Evolutionary conservation across 2,329 filamentous ascomycete species (phyloP).

Genomic region (Decorospora gaudefroyi): DNA sequence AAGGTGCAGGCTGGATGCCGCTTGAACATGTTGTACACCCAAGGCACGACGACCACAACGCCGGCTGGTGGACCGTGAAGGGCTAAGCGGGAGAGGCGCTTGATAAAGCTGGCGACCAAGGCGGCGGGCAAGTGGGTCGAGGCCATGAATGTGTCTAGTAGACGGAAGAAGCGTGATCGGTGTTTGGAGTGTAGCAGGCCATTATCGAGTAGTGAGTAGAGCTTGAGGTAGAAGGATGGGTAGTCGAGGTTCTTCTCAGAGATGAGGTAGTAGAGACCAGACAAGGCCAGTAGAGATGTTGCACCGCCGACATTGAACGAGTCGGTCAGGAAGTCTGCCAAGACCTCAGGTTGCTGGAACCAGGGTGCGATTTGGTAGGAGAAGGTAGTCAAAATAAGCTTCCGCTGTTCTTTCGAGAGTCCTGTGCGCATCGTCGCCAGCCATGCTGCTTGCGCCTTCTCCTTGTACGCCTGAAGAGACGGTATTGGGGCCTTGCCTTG

Average conservation of each 20-base stretch:
- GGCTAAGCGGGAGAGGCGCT: constrained; percentile 81
- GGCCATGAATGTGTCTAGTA: constrained; percentile 85
- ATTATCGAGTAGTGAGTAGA: constrained; percentile 88
- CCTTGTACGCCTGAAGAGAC: constrained; percentile 73
- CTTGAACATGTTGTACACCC: constrained; percentile 93
- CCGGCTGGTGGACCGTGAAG: constrained; percentile 88
- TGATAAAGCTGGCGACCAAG: constrained; percentile 93
- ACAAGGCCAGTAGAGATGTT: constrained; percentile 83
- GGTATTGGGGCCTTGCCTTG: constrained; percentile 66
- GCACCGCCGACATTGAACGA: constrained; percentile 87
- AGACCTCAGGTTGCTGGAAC: constrained; percentile 83
- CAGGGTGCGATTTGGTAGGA: constrained; percentile 81
- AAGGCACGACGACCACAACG: constrained; percentile 86
- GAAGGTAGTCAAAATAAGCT: constrained; percentile 75
- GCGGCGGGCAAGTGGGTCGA: constrained; percentile 91
- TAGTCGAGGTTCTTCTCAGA: constrained; percentile 94
- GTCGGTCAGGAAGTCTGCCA: constrained; percentile 97
- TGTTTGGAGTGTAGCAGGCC: constrained; percentile 91
- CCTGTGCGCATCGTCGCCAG: constrained; percentile 71
- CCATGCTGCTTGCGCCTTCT: constrained; percentile 84
- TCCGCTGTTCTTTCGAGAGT: constrained; percentile 74
- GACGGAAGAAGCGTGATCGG: constrained; percentile 87
- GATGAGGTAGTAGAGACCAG: constrained; percentile 93
- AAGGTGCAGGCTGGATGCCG: constrained; percentile 89
- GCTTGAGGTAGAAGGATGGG: constrained; percentile 87